These are phyloP conservation scores for Calcarisporium arbuscula DNA, from an alignment of 2,329 filamentous ascomycete genomes.

Conservation along the genomic window DNA sequence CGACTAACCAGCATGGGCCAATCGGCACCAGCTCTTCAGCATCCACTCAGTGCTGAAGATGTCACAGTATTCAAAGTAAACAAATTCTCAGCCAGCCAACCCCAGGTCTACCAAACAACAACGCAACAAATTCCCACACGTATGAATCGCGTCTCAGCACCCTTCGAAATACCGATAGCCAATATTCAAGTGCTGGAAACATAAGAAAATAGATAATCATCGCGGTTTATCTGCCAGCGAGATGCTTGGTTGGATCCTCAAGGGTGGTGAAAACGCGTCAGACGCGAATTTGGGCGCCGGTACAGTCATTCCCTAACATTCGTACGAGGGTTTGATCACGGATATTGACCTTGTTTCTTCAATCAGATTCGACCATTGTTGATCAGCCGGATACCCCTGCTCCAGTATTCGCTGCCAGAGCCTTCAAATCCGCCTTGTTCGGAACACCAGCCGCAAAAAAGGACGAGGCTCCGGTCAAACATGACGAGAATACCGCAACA, in stretches of 20 bases:
- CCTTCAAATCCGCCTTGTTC: slow-evolving; percentile 58
- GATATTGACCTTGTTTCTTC: background rate
- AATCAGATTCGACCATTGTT: slow-evolving; percentile 36
- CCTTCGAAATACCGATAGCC: too few species aligned
- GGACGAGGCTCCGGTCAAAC: slow-evolving; percentile 17
- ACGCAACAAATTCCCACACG: too few species aligned
- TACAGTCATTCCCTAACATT: background rate
- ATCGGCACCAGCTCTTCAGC: background rate
- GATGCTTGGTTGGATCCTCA: slow-evolving; percentile 58
- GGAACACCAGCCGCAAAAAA: slow-evolving; percentile 45
- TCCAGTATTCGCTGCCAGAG: slow-evolving; percentile 59
- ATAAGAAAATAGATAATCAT: background rate
- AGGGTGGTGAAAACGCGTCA: slow-evolving; percentile 33
- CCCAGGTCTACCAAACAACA: background rate
- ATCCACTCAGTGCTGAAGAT: too few species aligned
- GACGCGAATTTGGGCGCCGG: slow-evolving; percentile 23
- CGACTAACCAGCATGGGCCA: background rate
- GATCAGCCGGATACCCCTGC: slow-evolving; percentile 60
- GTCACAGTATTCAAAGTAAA: background rate
- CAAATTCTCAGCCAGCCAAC: background rate
- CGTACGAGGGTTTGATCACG: background rate
- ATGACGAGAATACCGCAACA: slow-evolving; percentile 4
- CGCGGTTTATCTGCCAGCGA: slow-evolving; percentile 3
- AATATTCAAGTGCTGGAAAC: too few species aligned
- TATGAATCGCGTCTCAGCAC: too few species aligned